phyloP scores from a whole-genome alignment of 2,329 filamentous ascomycete genomes.

The Emydomyces testavorans region DNA sequence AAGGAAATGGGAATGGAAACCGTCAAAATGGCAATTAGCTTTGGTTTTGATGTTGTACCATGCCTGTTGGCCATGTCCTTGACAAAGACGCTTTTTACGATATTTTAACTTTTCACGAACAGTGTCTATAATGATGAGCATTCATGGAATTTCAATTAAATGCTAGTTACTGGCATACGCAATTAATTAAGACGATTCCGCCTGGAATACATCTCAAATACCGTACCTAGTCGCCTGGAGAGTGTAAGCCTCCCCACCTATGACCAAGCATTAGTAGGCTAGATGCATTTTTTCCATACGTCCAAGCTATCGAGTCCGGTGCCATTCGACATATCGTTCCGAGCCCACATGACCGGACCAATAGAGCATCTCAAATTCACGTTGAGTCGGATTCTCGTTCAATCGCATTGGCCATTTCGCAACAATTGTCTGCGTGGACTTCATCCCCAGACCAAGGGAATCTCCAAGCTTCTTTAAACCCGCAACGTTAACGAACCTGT shows the following conservation, averaged over 20 bases:
- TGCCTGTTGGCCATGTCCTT: background rate
- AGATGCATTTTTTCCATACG: too few species aligned
- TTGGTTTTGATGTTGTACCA: background rate
- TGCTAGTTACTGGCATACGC: too few species aligned
- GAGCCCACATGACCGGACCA: slow-evolving; percentile 10
- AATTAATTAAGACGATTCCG: too few species aligned
- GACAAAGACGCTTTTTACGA: background rate
- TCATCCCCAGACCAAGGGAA: slow-evolving; percentile 19
- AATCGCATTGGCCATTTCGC: slow-evolving; percentile 26
- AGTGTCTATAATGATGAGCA: too few species aligned
- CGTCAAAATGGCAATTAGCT: background rate
- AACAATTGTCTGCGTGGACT: slow-evolving; percentile 25
- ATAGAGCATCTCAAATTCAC: slow-evolving; percentile 25
- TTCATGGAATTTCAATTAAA: too few species aligned
- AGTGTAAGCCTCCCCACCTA: too few species aligned
- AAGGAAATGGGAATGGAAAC: background rate
- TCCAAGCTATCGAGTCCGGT: too few species aligned
- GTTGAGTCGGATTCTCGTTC: slow-evolving; percentile 19
- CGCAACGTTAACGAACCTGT: background rate
- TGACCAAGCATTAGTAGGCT: too few species aligned
- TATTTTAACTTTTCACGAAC: background rate
- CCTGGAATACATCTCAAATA: too few species aligned
- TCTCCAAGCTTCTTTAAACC: background rate
- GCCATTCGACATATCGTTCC: slow-evolving; percentile 29
- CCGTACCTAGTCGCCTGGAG: too few species aligned